These are phyloP conservation scores for Polygonum aviculare DNA, from an alignment of 148 eudicot genomes.

Conservation along the genomic window DNA sequence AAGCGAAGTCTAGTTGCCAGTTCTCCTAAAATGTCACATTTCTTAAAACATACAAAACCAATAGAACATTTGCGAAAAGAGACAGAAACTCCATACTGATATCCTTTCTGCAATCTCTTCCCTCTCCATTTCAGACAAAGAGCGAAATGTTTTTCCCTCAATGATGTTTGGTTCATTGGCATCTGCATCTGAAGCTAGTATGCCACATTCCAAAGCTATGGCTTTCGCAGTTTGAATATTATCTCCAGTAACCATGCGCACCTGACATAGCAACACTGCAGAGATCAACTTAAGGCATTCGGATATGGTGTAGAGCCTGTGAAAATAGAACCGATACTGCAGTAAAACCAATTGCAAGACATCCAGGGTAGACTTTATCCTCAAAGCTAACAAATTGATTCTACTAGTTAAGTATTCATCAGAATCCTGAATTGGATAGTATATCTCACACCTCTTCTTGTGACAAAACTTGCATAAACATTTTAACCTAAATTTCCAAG, in stretches of 20 bases:
- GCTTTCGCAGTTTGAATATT: constrained; percentile 94
- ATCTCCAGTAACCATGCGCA: constrained; percentile 97
- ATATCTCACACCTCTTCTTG: neutral
- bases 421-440: neutral
- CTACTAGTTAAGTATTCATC: neutral
- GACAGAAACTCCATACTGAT: constrained; percentile 38
- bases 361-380: neutral
- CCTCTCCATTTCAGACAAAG: constrained; percentile 46
- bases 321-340: neutral
- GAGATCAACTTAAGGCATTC: neutral
- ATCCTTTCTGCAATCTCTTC: constrained; percentile 61
- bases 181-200: constrained; percentile 72
- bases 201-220: constrained; percentile 94
- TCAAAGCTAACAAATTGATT: neutral
- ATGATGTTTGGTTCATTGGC: constrained; percentile 67
- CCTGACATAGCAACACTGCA: constrained; percentile 31
- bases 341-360: neutral
- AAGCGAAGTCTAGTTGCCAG: neutral
- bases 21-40: neutral
- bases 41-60: neutral
- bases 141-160: constrained; percentile 82
- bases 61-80: neutral
- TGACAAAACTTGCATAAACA: neutral
- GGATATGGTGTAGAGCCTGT: neutral
- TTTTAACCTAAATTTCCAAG: neutral